A percentile compares a stretch with the other conserved stretches of the same genome.
These are phyloP conservation scores for Jaltomata sinuosa DNA, from an alignment of 257 asterid species.

Conservation along the genomic window DNA sequence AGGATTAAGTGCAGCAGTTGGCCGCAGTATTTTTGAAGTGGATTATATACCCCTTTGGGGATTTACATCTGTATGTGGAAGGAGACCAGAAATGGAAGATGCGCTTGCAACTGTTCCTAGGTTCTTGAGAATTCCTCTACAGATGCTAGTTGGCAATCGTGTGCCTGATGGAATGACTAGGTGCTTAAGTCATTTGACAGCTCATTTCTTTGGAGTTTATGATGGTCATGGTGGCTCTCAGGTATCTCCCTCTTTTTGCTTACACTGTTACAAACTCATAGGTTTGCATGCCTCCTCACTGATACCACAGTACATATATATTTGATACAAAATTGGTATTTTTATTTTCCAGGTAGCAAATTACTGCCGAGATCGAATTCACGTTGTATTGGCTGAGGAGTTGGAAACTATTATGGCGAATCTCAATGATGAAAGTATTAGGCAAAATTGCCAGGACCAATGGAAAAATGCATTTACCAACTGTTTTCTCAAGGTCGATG, in stretches of 20 bases:
- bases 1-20: conserved; percentile 17
- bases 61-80: conserved; percentile 65
- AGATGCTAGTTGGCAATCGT: conserved; percentile 48
- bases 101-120: conserved; percentile 59
- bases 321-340: background rate
- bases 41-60: conserved; percentile 95
- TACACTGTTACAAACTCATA: background rate
- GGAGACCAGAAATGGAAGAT: conserved; percentile 98
- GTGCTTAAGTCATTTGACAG: conserved; percentile 54
- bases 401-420: conserved; percentile 33
- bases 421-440: conserved; percentile 13
- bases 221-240: conserved; percentile 99
- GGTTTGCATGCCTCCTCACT: background rate
- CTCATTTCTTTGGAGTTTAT: conserved; percentile 91
- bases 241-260: conserved; percentile 25
- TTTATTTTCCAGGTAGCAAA: conserved; percentile 62
- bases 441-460: conserved; percentile 37
- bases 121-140: conserved; percentile 54
- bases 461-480: conserved; percentile 64
- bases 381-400: conserved; percentile 60
- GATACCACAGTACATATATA: background rate
- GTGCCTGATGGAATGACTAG: conserved; percentile 33
- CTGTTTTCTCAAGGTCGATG: conserved; percentile 78
- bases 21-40: conserved; percentile 75
- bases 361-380: conserved; percentile 71